Conservation (phyloP, 75 land plant species). For the Pinus albicaulis region DNA sequence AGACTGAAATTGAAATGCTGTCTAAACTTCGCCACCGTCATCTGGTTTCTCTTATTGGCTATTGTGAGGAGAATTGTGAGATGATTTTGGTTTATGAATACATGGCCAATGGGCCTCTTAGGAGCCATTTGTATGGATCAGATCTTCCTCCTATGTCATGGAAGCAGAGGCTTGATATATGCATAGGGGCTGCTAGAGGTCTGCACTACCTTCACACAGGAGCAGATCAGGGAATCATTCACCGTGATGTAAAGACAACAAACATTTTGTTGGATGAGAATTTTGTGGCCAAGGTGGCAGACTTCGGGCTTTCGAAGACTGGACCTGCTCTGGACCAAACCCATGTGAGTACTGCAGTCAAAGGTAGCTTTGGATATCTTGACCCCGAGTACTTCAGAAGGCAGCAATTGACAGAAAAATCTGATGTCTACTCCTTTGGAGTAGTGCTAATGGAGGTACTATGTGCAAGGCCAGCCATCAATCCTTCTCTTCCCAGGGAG, state of each 20-base stretch:
- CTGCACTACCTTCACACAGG: conserved; percentile 95
- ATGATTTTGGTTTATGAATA: conserved; percentile 94
- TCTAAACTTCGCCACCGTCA: conserved; percentile 88
- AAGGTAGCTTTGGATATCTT: conserved; percentile 59
- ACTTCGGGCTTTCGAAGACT: conserved; percentile 45
- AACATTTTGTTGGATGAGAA: conserved; percentile 52
- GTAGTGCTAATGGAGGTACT: conserved; percentile 87
- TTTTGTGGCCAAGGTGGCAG: conserved; percentile 41
- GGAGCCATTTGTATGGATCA: conserved; percentile 81
- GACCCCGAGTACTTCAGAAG: conserved; percentile 61
- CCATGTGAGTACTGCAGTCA: conserved; percentile 63
- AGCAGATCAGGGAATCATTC: conserved; percentile 58
- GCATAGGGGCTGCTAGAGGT: conserved; percentile 90
- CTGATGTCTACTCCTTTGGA: conserved; percentile 96
- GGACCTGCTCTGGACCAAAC: conserved; percentile 28
- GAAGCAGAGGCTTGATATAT: conserved; percentile 88
- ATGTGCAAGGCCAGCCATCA: conserved; percentile 81
- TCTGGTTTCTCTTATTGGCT: conserved; percentile 82
- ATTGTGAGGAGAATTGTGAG: conserved; percentile 70
- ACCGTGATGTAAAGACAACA: conserved; percentile 54
- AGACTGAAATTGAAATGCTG: conserved; percentile 74
- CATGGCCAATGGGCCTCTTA: conserved; percentile 85
- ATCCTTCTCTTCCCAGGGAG: conserved; percentile 75
- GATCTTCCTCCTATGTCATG: conserved; percentile 56
- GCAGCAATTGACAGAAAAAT: conserved; percentile 61